Percentiles rank a stretch among this genome's conserved stretches.
phyloP scores from a whole-genome alignment of 768 basidiomycete species.

The Glaciozyma martinii region DNA sequence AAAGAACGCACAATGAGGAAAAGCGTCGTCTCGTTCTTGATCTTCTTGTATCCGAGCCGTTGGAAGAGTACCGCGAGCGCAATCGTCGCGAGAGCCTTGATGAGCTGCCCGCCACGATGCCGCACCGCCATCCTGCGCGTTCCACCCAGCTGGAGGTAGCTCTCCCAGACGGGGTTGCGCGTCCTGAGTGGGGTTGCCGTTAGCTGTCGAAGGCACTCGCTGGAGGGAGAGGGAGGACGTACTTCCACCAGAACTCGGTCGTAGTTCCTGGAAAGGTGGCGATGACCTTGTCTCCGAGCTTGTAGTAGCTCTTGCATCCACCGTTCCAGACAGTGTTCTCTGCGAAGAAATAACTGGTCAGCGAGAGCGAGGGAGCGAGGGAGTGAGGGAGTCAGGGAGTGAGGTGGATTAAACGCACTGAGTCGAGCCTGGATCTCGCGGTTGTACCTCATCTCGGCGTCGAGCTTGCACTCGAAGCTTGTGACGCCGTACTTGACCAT shows the following conservation, averaged over 20 bases:
- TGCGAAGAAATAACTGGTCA: background rate
- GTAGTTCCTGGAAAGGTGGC: conserved; percentile 9
- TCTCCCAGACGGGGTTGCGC: background rate
- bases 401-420: background rate
- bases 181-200: too few species aligned
- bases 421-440: conserved; percentile 6
- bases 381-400: too few species aligned
- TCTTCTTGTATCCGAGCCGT: background rate
- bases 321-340: conserved; percentile 20
- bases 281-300: conserved; percentile 9
- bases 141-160: background rate
- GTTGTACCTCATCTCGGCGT: conserved; percentile 18
- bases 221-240: too few species aligned
- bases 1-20: background rate
- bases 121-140: background rate
- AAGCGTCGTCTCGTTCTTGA: background rate
- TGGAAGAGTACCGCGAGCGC: background rate
- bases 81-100: background rate
- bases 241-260: conserved; percentile 2
- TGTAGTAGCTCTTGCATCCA: conserved; percentile 15
- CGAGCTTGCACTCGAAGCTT: conserved; percentile 5
- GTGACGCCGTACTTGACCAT: conserved; percentile 9
- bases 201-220: too few species aligned
- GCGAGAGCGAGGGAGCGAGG: background rate
- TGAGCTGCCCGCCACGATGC: background rate